Evolutionary conservation across 2,329 filamentous ascomycete species (phyloP).

Genomic region (Cercospora canescens): DNA sequence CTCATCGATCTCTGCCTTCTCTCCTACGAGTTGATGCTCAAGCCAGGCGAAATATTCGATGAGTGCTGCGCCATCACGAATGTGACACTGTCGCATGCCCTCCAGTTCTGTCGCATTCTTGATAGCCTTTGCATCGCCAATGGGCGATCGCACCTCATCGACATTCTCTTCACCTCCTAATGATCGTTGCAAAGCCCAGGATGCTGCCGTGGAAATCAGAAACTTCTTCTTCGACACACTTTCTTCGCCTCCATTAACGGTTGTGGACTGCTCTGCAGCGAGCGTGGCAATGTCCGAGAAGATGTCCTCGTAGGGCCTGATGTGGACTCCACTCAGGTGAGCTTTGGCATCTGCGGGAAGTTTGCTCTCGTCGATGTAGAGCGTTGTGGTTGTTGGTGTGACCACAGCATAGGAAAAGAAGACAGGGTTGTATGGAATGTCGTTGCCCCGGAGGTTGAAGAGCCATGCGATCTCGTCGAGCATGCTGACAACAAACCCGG

Average conservation of each 20-base stretch:
- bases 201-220: slow-evolving; percentile 82
- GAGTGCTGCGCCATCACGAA: slow-evolving; percentile 87
- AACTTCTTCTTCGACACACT: slow-evolving; percentile 61
- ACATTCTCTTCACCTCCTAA: slow-evolving; percentile 83
- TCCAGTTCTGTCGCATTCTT: slow-evolving; percentile 89
- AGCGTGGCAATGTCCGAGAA: slow-evolving; percentile 75
- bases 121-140: slow-evolving; percentile 88
- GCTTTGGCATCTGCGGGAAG: slow-evolving; percentile 66
- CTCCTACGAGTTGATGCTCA: slow-evolving; percentile 74
- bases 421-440: slow-evolving; percentile 97
- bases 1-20: slow-evolving; percentile 77
- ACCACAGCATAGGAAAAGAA: slow-evolving; percentile 96
- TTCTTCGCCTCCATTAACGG: slow-evolving; percentile 16
- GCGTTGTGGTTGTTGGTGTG: slow-evolving; percentile 70
- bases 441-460: slow-evolving; percentile 93
- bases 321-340: slow-evolving; percentile 70
- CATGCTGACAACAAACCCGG: slow-evolving; percentile 88
- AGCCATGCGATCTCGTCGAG: slow-evolving; percentile 97
- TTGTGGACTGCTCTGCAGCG: slow-evolving; percentile 43
- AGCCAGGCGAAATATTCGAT: slow-evolving; percentile 96
- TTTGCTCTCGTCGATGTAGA: slow-evolving; percentile 84
- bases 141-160: slow-evolving; percentile 82
- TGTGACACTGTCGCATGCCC: slow-evolving; percentile 91
- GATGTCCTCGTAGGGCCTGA: slow-evolving; percentile 81
- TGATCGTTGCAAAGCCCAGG: slow-evolving; percentile 86